Percentiles rank a stretch among this genome's conserved stretches.
Conservation (phyloP, 106 monocot genomes). For the Xerophyta viscosa region DNA sequence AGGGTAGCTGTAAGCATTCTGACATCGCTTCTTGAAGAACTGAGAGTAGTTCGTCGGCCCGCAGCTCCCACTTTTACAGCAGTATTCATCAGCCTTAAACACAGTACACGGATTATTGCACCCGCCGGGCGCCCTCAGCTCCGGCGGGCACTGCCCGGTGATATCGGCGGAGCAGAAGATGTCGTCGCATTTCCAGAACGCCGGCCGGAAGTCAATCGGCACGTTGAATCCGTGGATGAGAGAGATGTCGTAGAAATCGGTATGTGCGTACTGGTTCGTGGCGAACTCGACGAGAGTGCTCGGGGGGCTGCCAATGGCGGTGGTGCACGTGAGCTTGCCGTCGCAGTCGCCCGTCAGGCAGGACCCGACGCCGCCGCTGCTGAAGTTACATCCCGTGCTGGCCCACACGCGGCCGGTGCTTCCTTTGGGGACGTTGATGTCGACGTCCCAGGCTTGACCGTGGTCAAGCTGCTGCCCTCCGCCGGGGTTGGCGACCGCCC, state of each 20-base stretch:
- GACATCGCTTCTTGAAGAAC: conserved; percentile 20
- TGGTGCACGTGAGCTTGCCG: conserved; percentile 27
- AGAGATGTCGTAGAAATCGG: conserved; percentile 45
- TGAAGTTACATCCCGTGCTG: conserved; percentile 43
- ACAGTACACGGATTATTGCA: conserved; percentile 10
- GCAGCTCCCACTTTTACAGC: conserved; percentile 16
- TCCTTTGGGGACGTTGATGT: conserved; percentile 6
- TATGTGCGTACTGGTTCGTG: conserved; percentile 21
- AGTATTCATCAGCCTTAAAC: conserved; percentile 11
- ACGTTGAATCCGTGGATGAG: conserved; percentile 34
- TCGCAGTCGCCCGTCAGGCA: conserved; percentile 47
- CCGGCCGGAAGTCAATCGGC: conserved; percentile 8
- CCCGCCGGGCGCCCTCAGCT: conserved; percentile 9
- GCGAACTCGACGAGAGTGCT: conserved; percentile 38
- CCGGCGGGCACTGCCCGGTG: conserved; percentile 21
- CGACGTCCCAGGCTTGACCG: conserved; percentile 13
- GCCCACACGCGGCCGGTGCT: conserved; percentile 47
- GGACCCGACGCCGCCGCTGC: conserved; percentile 18
- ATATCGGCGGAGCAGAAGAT: conserved; percentile 17
- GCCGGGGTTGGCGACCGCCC: conserved; percentile 18
- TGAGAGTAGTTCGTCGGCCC: conserved; percentile 6
- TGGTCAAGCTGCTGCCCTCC: conserved; percentile 14
- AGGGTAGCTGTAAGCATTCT: conserved; percentile 20
- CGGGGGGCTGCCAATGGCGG: conserved; percentile 22
- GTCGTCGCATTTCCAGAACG: not conserved